phyloP scores from a whole-genome alignment of 495 filamentous ascomycete species.

The Lentithecium fluviatile region DNA sequence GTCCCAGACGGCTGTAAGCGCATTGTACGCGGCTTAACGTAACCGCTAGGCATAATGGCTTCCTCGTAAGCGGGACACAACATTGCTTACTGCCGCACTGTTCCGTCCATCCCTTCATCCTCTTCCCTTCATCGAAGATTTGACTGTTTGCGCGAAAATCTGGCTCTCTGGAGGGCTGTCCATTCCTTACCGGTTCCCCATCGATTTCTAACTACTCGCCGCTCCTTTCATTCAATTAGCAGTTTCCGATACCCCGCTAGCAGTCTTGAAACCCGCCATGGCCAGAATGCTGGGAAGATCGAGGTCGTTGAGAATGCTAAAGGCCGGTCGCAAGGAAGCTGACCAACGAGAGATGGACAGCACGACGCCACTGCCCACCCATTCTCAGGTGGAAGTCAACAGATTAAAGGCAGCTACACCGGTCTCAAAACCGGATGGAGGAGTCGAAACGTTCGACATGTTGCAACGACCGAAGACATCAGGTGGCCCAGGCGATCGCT shows the following conservation, averaged over 20 bases:
- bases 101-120: slow-evolving; percentile 16
- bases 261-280: slow-evolving; percentile 37
- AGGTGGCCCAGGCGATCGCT: slow-evolving; percentile 25
- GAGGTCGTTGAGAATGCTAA: slow-evolving; percentile 31
- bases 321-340: slow-evolving; percentile 26
- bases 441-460: slow-evolving; percentile 28
- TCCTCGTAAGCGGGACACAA: background rate
- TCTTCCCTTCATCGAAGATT: slow-evolving; percentile 23
- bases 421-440: slow-evolving; percentile 18
- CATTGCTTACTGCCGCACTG: slow-evolving; percentile 14
- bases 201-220: slow-evolving; percentile 16
- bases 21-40: slow-evolving; percentile 4
- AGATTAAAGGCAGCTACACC: slow-evolving; percentile 34
- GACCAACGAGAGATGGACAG: slow-evolving; percentile 26
- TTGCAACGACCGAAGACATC: slow-evolving; percentile 34
- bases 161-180: slow-evolving; percentile 54
- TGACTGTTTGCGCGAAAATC: slow-evolving; percentile 30
- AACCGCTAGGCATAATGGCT: slow-evolving; percentile 9
- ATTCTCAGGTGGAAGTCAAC: slow-evolving; percentile 16
- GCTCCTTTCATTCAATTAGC: slow-evolving; percentile 25
- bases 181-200: slow-evolving; percentile 44
- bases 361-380: slow-evolving; percentile 19
- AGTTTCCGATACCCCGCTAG: slow-evolving; percentile 27
- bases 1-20: slow-evolving; percentile 25
- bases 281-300: slow-evolving; percentile 33